phyloP scores from a whole-genome alignment of 2,329 filamentous ascomycete genomes.

The Colletotrichum sp. region DNA sequence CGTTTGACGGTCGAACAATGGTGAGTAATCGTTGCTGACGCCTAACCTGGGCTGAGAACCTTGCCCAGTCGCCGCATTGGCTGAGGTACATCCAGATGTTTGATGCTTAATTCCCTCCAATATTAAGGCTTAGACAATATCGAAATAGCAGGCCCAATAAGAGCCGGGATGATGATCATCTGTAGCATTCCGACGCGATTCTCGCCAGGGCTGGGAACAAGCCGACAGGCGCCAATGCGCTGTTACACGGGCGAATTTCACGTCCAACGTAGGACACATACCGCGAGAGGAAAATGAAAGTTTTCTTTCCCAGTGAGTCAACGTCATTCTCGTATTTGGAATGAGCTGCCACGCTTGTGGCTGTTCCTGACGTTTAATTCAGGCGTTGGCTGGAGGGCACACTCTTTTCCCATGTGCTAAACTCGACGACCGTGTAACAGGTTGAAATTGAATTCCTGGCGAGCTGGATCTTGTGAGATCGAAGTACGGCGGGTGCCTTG shows the following conservation, averaged over 20 bases:
- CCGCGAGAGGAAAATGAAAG: not conserved
- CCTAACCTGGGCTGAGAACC: not conserved
- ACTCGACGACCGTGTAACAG: not conserved
- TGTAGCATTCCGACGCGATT: not conserved
- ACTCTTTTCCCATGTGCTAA: not conserved
- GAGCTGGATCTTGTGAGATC: not conserved
- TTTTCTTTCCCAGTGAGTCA: not conserved
- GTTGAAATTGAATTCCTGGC: not conserved
- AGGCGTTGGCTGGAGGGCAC: too few species aligned
- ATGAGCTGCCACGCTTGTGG: not conserved
- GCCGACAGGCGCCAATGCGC: not conserved
- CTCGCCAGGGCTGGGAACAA: not conserved
- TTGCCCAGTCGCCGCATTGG: not conserved
- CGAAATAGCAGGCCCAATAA: not conserved
- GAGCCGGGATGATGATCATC: not conserved
- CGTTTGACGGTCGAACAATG: not conserved
- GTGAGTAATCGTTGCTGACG: not conserved
- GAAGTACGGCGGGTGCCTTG: not conserved
- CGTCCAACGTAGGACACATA: not conserved
- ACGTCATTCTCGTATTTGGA: not conserved
- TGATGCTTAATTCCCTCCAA: not conserved
- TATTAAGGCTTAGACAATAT: not conserved
- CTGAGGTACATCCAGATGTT: not conserved
- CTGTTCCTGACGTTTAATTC: not conserved
- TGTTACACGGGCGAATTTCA: not conserved